These are phyloP conservation scores for Fraxinus baroniana DNA, from an alignment of 305 asterid genomes.

Conservation along the genomic window DNA sequence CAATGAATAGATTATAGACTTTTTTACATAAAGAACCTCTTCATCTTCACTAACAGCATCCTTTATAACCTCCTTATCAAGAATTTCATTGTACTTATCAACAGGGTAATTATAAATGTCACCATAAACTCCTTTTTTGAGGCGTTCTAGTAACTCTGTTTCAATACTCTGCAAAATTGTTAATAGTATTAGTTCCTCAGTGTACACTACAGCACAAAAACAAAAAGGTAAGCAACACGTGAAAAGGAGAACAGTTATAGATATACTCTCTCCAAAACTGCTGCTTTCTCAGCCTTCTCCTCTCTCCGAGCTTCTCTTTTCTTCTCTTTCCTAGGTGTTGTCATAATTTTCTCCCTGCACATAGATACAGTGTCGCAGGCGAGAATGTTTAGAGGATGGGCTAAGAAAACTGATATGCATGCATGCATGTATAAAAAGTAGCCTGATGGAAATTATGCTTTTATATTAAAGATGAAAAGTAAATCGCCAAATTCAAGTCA, in stretches of 20 bases:
- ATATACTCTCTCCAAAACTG: slow-evolving; percentile 64
- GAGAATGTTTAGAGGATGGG: not conserved
- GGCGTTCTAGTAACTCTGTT: slow-evolving; percentile 78
- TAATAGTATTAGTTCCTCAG: slow-evolving; percentile 20
- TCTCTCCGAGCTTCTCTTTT: slow-evolving; percentile 85
- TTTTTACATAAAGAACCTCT: slow-evolving; percentile 38
- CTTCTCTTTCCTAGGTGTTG: slow-evolving; percentile 69
- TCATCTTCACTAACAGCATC: slow-evolving; percentile 43
- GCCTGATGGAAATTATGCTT: not conserved
- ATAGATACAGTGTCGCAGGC: slow-evolving; percentile 14
- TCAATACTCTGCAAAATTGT: slow-evolving; percentile 64
- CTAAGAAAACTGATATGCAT: not conserved
- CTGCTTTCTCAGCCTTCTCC: slow-evolving; percentile 92
- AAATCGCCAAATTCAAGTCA: not conserved
- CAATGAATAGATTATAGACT: not conserved
- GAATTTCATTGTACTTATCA: slow-evolving; percentile 52
- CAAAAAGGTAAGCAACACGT: not conserved
- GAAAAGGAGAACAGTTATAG: not conserved
- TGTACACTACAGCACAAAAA: not conserved
- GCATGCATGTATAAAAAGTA: not conserved
- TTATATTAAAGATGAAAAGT: not conserved
- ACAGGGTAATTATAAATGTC: slow-evolving; percentile 66
- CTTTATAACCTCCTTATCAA: slow-evolving; percentile 49
- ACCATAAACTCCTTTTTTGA: slow-evolving; percentile 58
- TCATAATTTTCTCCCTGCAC: slow-evolving; percentile 80